These are phyloP conservation scores for Waltergamsia citrina DNA, from an alignment of 2,329 filamentous ascomycete genomes.

Conservation along the genomic window DNA sequence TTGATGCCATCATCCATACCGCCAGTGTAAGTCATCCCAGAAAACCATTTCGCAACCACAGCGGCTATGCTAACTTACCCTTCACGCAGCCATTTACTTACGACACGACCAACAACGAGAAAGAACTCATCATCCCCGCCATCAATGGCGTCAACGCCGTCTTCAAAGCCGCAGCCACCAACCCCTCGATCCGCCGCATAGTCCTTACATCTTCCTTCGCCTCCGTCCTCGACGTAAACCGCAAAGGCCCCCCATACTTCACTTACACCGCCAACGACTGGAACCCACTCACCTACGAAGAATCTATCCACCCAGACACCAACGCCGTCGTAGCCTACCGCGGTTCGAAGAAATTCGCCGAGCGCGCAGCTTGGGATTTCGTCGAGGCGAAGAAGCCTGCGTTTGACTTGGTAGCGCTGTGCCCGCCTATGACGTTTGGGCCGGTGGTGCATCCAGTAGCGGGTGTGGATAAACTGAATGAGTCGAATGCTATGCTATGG, in stretches of 20 bases:
- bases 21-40: slow-evolving; percentile 25
- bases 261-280: slow-evolving; percentile 45
- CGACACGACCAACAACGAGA: slow-evolving; percentile 30
- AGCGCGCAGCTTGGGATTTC: slow-evolving; percentile 22
- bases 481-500: slow-evolving; percentile 31
- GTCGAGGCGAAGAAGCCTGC: slow-evolving; percentile 19
- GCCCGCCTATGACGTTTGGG: slow-evolving; percentile 35
- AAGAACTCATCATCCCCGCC: slow-evolving; percentile 32
- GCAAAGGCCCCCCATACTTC: slow-evolving; percentile 37
- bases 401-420: slow-evolving; percentile 32
- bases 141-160: slow-evolving; percentile 34
- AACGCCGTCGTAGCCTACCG: slow-evolving; percentile 28
- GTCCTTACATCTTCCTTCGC: slow-evolving; percentile 61
- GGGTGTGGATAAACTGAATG: slow-evolving; percentile 24
- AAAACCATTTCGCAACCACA: too few species aligned
- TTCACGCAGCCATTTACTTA: slow-evolving; percentile 30
- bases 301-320: slow-evolving; percentile 28
- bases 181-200: slow-evolving; percentile 15
- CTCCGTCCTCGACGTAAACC: slow-evolving; percentile 44
- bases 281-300: slow-evolving; percentile 44
- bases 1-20: slow-evolving; percentile 33
- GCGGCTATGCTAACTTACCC: neutral
- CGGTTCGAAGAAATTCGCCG: slow-evolving; percentile 23
- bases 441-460: slow-evolving; percentile 28
- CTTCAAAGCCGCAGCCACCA: slow-evolving; percentile 19